A percentile compares a stretch with the other conserved stretches of the same genome.
Evolutionary conservation across 129 eudicot species (phyloP).

Genomic region (Saposhnikovia divaricata): DNA sequence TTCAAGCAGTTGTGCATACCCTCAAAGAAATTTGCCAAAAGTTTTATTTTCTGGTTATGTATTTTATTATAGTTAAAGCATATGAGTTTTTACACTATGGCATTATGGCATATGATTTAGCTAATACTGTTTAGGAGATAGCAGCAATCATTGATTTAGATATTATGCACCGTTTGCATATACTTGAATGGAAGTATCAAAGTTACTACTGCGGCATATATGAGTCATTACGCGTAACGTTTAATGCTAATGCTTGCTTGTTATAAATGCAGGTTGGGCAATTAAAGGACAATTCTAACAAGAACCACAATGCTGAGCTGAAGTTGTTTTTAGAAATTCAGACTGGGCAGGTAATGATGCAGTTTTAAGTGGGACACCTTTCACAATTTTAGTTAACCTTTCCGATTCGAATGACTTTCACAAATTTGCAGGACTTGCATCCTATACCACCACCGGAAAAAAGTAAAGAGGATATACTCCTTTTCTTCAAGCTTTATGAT

Average conservation of each 20-base stretch:
- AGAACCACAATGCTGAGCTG: slow-evolving; percentile 83
- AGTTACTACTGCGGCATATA: not conserved
- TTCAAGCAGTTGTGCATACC: not conserved
- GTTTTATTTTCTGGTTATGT: not conserved
- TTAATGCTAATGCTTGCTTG: not conserved
- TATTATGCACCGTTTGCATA: not conserved
- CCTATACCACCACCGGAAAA: slow-evolving; percentile 79
- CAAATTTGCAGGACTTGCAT: slow-evolving; percentile 49
- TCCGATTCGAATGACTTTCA: not conserved
- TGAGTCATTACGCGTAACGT: not conserved
- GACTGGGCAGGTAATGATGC: slow-evolving; percentile 55
- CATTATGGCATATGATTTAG: not conserved
- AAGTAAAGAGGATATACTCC: slow-evolving; percentile 85
- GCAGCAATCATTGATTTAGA: not conserved
- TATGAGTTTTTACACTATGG: not conserved
- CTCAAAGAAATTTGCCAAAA: not conserved
- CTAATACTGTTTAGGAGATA: not conserved
- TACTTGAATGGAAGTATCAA: not conserved
- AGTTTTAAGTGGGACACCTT: slow-evolving; percentile 2
- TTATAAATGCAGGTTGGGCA: slow-evolving; percentile 73
- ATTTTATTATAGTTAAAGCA: not conserved
- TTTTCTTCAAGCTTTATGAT: slow-evolving; percentile 89
- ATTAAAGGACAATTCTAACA: slow-evolving; percentile 72
- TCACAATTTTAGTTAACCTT: not conserved
- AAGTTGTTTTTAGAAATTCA: slow-evolving; percentile 88